These are phyloP conservation scores for Globisporangium barbulae DNA, from an alignment of 352 stramenopile species.

Conservation along the genomic window DNA sequence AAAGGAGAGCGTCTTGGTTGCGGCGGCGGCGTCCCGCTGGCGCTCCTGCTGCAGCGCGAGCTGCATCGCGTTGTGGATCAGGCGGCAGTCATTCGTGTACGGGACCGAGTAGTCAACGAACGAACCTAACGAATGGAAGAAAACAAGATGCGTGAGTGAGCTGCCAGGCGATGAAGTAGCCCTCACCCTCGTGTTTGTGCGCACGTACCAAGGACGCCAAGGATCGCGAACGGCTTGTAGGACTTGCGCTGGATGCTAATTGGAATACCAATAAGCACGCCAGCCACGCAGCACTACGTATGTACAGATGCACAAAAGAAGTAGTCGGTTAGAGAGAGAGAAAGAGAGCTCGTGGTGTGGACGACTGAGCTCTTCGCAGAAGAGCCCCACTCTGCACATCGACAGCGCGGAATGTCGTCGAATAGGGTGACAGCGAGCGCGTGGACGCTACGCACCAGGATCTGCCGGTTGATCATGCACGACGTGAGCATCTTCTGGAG, in stretches of 20 bases:
- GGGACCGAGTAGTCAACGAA: conserved; percentile 85
- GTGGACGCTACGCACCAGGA: conserved; percentile 38
- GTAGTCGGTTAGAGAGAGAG: background rate
- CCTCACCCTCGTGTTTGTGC: background rate
- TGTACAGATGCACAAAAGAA: background rate
- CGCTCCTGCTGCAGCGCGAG: conserved; percentile 63
- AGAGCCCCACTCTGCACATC: background rate
- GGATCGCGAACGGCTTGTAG: conserved; percentile 72
- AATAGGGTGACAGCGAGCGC: background rate
- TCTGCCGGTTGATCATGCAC: conserved; percentile 83
- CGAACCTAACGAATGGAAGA: conserved; percentile 37
- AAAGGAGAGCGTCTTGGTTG: conserved; percentile 13
- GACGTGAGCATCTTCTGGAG: conserved; percentile 83
- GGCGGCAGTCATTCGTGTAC: conserved; percentile 76
- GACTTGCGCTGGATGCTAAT: conserved; percentile 83
- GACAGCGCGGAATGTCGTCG: background rate
- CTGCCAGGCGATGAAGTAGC: background rate
- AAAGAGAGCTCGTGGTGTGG: background rate
- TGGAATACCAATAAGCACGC: conserved; percentile 77
- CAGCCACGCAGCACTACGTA: conserved; percentile 64
- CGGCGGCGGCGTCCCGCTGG: conserved; percentile 29
- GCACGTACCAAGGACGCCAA: conserved; percentile 65
- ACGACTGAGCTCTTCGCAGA: background rate
- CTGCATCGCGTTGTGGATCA: conserved; percentile 78
- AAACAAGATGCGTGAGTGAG: background rate